These are phyloP conservation scores for Diaporthe longicolla DNA, from an alignment of 2,329 filamentous ascomycete genomes.

Conservation along the genomic window DNA sequence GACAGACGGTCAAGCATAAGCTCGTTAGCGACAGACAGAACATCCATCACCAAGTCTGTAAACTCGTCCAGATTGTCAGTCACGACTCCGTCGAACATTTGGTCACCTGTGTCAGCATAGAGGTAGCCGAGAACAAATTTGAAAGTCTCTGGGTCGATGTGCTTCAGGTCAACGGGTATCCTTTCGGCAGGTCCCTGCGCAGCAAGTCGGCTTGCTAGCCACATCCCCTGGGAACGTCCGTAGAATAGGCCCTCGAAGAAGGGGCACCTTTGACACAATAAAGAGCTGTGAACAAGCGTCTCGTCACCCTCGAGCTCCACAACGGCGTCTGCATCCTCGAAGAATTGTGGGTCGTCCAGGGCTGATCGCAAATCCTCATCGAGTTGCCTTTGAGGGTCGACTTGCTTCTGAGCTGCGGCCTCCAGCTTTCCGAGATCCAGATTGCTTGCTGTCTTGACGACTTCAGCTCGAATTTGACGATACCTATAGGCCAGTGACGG, in stretches of 20 bases:
- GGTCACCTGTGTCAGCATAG: slow-evolving; percentile 85
- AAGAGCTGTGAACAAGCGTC: slow-evolving; percentile 79
- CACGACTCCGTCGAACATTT: slow-evolving; percentile 85
- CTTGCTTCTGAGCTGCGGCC: slow-evolving; percentile 82
- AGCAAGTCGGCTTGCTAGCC: slow-evolving; percentile 81
- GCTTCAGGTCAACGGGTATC: slow-evolving; percentile 84
- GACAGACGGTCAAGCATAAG: slow-evolving; percentile 94
- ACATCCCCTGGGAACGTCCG: slow-evolving; percentile 87
- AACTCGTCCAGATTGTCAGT: slow-evolving; percentile 83
- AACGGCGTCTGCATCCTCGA: slow-evolving; percentile 83
- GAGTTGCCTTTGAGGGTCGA: slow-evolving; percentile 73
- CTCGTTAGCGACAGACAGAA: slow-evolving; percentile 92
- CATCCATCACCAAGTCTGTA: slow-evolving; percentile 89
- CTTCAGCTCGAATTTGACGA: slow-evolving; percentile 83
- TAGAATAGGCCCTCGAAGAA: slow-evolving; percentile 94
- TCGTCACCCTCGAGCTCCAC: slow-evolving; percentile 84
- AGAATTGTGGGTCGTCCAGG: slow-evolving; percentile 77
- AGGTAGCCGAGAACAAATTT: slow-evolving; percentile 83
- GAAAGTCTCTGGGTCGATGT: slow-evolving; percentile 82
- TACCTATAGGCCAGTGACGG: slow-evolving; percentile 79
- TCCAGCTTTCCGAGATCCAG: slow-evolving; percentile 82
- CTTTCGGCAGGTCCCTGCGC: slow-evolving; percentile 52
- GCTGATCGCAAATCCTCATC: slow-evolving; percentile 79
- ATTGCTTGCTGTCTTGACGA: slow-evolving; percentile 86
- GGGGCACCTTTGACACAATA: slow-evolving; percentile 87